A percentile compares a stretch with the other conserved stretches of the same genome.
phyloP scores from a whole-genome alignment of 352 stramenopile genomes.

The Globisporangium iwayamae region DNA sequence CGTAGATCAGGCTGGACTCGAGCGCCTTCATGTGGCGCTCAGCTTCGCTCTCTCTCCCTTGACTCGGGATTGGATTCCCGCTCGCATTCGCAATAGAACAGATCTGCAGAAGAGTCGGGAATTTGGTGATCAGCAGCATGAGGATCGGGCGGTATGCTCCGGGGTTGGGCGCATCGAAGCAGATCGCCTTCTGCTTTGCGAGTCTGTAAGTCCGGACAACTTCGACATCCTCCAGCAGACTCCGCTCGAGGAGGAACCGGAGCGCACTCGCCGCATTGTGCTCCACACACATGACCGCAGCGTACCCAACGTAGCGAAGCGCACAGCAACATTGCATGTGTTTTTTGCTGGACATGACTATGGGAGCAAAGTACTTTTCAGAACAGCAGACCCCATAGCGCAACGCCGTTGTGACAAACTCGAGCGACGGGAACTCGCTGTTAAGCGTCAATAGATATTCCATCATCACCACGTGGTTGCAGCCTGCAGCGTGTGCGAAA shows the following conservation, averaged over 20 bases:
- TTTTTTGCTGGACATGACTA: neutral
- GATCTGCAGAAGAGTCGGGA: slow-evolving; percentile 24
- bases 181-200: slow-evolving; percentile 29
- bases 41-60: slow-evolving; percentile 3
- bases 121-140: slow-evolving; percentile 30
- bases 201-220: slow-evolving; percentile 32
- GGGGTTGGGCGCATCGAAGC: slow-evolving; percentile 26
- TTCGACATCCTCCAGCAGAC: slow-evolving; percentile 36
- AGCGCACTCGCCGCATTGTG: slow-evolving; percentile 33
- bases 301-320: slow-evolving; percentile 39
- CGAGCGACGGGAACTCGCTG: slow-evolving; percentile 1
- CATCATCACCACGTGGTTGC: slow-evolving; percentile 15
- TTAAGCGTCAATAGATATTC: slow-evolving; percentile 8
- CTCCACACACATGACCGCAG: slow-evolving; percentile 37
- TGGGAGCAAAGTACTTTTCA: slow-evolving; percentile 28
- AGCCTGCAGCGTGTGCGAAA: slow-evolving; percentile 16
- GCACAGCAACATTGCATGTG: slow-evolving; percentile 32
- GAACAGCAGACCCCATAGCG: slow-evolving; percentile 32
- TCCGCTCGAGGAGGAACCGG: slow-evolving; percentile 23
- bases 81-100: slow-evolving; percentile 5
- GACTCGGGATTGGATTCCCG: neutral
- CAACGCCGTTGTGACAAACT: slow-evolving; percentile 9
- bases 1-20: slow-evolving; percentile 48
- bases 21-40: slow-evolving; percentile 30
- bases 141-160: slow-evolving; percentile 37